Conservation (phyloP, 1,284 basidiomycete genomes). For the Cutaneotrichosporon cutaneum region DNA sequence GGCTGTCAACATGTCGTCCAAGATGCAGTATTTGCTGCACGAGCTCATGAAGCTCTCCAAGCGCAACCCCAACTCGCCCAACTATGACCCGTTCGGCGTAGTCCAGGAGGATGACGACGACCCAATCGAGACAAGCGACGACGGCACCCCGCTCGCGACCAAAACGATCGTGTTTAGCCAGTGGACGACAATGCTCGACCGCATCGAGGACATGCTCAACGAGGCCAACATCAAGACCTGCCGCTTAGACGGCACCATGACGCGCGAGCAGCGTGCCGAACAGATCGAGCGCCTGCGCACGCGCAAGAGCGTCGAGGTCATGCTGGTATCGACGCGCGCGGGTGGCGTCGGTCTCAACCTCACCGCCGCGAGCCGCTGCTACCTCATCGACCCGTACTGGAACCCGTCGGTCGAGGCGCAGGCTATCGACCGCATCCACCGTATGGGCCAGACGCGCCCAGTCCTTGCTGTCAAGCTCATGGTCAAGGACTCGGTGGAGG, state of each 20-base stretch:
- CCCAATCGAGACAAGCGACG: conserved; percentile 63
- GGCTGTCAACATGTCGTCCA: conserved; percentile 74
- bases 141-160: conserved; percentile 55
- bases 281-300: conserved; percentile 87
- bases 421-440: conserved; percentile 91
- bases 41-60: conserved; percentile 75
- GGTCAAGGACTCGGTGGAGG: conserved; percentile 91
- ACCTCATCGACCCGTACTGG: conserved; percentile 87
- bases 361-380: conserved; percentile 86
- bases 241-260: conserved; percentile 94
- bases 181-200: conserved; percentile 94
- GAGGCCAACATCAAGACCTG: conserved; percentile 77
- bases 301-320: conserved; percentile 80
- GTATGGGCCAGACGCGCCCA: conserved; percentile 84
- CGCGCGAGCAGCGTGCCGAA: conserved; percentile 82
- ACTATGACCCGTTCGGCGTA: conserved; percentile 68
- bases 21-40: conserved; percentile 72
- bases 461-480: conserved; percentile 90
- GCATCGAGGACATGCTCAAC: conserved; percentile 86
- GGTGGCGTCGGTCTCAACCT: conserved; percentile 96
- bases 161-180: conserved; percentile 96
- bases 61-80: conserved; percentile 75
- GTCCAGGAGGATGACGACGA: conserved; percentile 66
- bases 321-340: conserved; percentile 92
- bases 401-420: conserved; percentile 97